These are phyloP conservation scores for Neofusicoccum parvum DNA, from an alignment of 2,329 filamentous ascomycete species.

Conservation along the genomic window DNA sequence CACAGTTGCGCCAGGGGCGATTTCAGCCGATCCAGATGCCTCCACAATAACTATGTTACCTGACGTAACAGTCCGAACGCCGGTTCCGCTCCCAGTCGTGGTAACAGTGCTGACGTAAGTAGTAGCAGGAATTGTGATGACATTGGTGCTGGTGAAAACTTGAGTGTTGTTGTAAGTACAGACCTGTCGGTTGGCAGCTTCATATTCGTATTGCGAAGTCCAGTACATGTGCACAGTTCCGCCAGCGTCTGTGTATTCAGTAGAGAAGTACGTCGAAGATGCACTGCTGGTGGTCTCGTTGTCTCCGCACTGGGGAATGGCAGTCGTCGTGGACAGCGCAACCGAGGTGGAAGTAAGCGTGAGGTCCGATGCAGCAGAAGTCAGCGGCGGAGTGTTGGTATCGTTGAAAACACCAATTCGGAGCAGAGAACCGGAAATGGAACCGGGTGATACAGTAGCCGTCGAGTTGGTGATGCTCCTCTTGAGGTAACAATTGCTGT, in stretches of 20 bases:
- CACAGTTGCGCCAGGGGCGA: neutral
- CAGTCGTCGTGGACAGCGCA: neutral
- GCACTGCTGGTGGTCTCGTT: neutral
- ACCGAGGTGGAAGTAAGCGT: neutral
- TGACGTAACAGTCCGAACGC: neutral
- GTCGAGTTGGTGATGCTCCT: neutral
- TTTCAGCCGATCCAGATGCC: neutral
- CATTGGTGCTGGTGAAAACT: slow-evolving; percentile 2
- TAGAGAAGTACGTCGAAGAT: slow-evolving; percentile 12
- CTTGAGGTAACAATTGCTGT: slow-evolving; percentile 11
- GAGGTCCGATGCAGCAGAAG: neutral
- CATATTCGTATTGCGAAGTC: neutral
- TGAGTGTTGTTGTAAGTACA: slow-evolving; percentile 20
- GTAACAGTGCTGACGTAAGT: neutral
- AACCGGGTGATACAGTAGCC: neutral
- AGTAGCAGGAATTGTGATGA: slow-evolving; percentile 12
- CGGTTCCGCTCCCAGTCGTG: neutral
- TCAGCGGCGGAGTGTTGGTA: neutral
- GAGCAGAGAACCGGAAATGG: neutral
- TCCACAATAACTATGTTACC: slow-evolving; percentile 2
- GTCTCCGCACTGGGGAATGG: slow-evolving; percentile 1
- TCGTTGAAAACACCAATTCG: neutral
- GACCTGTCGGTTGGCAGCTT: neutral
- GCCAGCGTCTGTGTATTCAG: slow-evolving; percentile 3
- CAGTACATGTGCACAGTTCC: slow-evolving; percentile 13